A percentile compares a stretch with the other conserved stretches of the same genome.
phyloP scores from a whole-genome alignment of 1,284 basidiomycete genomes.

The Pyrrhoderma lamaoense region DNA sequence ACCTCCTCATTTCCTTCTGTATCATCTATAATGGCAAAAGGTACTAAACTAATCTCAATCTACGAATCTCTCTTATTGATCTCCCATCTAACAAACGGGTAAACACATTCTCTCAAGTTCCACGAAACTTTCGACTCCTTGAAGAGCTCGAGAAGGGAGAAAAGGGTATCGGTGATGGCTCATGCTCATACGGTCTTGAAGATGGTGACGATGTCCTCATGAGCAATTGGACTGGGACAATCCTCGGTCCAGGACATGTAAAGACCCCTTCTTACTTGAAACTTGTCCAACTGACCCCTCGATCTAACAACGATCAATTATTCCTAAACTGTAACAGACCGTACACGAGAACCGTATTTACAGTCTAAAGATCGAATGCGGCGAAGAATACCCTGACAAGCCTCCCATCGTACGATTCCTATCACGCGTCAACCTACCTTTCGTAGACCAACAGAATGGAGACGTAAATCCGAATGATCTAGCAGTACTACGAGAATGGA shows the following conservation, averaged over 20 bases:
- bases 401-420: conserved; percentile 81
- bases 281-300: background rate
- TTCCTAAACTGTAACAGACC: conserved; percentile 47
- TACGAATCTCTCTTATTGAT: background rate
- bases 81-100: background rate
- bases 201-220: conserved; percentile 92
- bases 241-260: conserved; percentile 96
- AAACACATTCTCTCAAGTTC: conserved; percentile 68
- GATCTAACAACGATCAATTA: conserved; percentile 17
- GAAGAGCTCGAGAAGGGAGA: conserved; percentile 99
- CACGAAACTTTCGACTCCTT: conserved; percentile 91
- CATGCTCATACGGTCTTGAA: conserved; percentile 91
- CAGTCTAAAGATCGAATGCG: conserved; percentile 88
- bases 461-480: conserved; percentile 71
- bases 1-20: background rate
- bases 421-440: conserved; percentile 93
- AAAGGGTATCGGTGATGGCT: conserved; percentile 98
- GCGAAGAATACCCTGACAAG: conserved; percentile 72
- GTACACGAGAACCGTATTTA: conserved; percentile 99
- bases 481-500: conserved; percentile 69
- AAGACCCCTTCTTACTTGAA: conserved; percentile 29
- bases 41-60: background rate
- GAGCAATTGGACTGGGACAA: conserved; percentile 98
- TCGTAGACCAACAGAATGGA: conserved; percentile 71
- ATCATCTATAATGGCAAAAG: conserved; percentile 14